These are phyloP conservation scores for Aspergillus piperis DNA, from an alignment of 2,329 filamentous ascomycete species.

Conservation along the genomic window DNA sequence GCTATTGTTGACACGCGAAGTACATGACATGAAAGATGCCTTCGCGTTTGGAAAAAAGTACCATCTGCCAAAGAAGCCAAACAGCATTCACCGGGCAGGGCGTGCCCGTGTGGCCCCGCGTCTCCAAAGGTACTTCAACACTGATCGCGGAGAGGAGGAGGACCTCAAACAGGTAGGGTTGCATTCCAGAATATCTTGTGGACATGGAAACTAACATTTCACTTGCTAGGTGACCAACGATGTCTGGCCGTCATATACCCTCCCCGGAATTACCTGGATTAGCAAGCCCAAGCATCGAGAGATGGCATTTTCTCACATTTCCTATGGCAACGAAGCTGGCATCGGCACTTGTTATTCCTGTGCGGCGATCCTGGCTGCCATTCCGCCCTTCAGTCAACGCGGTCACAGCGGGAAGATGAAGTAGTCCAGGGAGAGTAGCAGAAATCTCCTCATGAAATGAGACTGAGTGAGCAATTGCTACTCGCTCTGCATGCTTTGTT, in stretches of 20 bases:
- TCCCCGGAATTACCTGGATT: slow-evolving; percentile 27
- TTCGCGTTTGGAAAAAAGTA: not conserved
- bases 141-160: not conserved
- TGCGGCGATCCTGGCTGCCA: slow-evolving; percentile 25
- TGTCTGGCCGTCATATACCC: slow-evolving; percentile 12
- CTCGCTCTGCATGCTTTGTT: too few species aligned
- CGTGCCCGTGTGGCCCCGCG: not conserved
- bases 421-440: too few species aligned
- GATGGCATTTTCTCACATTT: slow-evolving; percentile 22
- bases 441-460: too few species aligned
- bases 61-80: not conserved
- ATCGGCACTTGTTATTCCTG: slow-evolving; percentile 22
- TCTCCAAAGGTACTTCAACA: not conserved
- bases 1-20: not conserved
- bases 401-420: not conserved
- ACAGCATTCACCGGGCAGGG: not conserved
- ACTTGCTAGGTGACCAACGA: slow-evolving; percentile 6
- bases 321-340: slow-evolving; percentile 26
- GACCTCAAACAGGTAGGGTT: not conserved
- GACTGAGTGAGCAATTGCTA: too few species aligned
- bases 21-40: accelerated
- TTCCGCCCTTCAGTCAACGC: slow-evolving; percentile 23
- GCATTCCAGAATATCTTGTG: not conserved
- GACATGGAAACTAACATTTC: not conserved
- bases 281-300: slow-evolving; percentile 20